Evolutionary conservation across 192 early-diverging fungal species (phyloP).

Genomic region (Coemansia sp.): DNA sequence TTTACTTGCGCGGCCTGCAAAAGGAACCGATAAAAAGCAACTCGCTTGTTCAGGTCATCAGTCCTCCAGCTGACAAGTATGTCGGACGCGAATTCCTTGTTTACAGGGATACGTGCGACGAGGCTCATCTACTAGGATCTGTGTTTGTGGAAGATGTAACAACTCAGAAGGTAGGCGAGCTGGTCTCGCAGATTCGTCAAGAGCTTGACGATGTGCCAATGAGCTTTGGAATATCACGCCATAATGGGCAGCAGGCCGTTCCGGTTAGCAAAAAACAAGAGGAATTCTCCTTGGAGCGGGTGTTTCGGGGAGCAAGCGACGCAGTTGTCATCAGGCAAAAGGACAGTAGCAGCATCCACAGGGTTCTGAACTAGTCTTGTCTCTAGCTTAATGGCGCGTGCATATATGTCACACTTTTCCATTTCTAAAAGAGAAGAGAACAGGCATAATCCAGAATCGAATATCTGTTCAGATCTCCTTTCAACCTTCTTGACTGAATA

Average conservation of each 20-base stretch:
- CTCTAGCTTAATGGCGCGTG: too few relatives aligned
- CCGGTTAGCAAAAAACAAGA: conserved; percentile 65
- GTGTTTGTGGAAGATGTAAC: conserved; percentile 45
- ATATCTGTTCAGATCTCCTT: too few relatives aligned
- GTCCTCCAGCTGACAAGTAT: too few relatives aligned
- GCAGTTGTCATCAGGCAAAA: conserved; percentile 25
- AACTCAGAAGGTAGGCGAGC: conserved; percentile 22
- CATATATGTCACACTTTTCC: too few relatives aligned
- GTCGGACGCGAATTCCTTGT: conserved; percentile 60
- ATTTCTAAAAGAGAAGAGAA: too few relatives aligned
- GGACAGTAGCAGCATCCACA: not conserved
- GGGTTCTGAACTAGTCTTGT: not conserved
- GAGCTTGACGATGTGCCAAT: conserved; percentile 63
- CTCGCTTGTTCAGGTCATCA: not conserved
- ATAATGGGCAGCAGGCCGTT: conserved; percentile 59
- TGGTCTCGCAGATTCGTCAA: conserved; percentile 24
- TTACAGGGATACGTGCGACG: conserved; percentile 45
- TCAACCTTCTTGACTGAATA: too few relatives aligned
- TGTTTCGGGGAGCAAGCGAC: conserved; percentile 60
- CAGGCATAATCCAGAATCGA: too few relatives aligned
- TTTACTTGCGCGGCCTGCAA: conserved; percentile 30
- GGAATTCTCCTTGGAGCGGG: conserved; percentile 49
- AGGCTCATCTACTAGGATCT: conserved; percentile 61
- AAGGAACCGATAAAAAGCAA: not conserved
- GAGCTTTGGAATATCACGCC: conserved; percentile 50